Base-by-base conservation (phyloP, 768 basidiomycete species). In the Nevesoporus exiguus region DNA sequence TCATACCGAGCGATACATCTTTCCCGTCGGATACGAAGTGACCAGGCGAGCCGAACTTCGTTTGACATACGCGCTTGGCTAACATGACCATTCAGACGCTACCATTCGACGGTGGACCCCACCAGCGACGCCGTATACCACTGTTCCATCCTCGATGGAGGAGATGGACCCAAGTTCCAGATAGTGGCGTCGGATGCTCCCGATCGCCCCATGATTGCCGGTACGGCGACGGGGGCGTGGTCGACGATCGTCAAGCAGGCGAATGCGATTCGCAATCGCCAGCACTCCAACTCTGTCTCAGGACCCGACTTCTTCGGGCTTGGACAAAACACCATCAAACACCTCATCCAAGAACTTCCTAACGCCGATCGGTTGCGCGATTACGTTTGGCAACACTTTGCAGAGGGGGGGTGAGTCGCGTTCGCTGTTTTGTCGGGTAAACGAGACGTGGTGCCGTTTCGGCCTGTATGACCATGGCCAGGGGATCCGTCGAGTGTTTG, bases 161-260 rank as follows among this genome's bases (percentile, higher is more conserved):
- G 88, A 10, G 89, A 90, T 67, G 88, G 85, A 0, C 89, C 90
- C 47, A 91, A 90, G 65, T 93, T 93, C 69, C 84, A 90, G 69
- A 90, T 93, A 61, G 79, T 86, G 48, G 84, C 88, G 17, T 78
- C 81, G 5, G 90, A 93, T 65, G 77, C 78, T 21, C 81, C 84
- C 3, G 86, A 84, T 60, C 80, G 82, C 44, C 81, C 87, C 39
- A 81, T 92, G 62, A 84, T 86, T 46, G 89, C 90, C 1, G 88
- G 88, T n/a, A 92, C 90, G 1, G 89, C 90, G 30, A 93, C 90
- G 0, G 91, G 90, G 30, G 89, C 89, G 44, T 93, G 90, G 90
- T 84, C 86, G 5, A 83, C 77, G 60, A 88, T 93, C 59, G 89
- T 93, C 47, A 86, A 84, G 63, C 83, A 88, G 47, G 90, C 91